Evolutionary conservation across 352 stramenopile genomes (phyloP).

Genomic region (Thalassiosira hispida): DNA sequence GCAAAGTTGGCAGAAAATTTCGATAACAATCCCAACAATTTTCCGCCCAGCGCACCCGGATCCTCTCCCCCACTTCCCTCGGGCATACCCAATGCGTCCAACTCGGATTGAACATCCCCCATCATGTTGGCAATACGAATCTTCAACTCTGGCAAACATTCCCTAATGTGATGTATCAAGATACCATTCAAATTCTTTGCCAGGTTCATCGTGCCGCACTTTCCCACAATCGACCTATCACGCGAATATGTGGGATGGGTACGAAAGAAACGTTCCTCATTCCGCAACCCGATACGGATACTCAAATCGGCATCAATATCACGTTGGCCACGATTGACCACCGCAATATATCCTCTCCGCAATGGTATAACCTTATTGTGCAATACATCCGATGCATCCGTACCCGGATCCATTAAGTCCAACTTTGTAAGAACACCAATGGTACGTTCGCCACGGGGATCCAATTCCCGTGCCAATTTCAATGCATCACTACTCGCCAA

Average conservation of each 20-base stretch:
- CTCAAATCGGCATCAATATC: conserved; percentile 96
- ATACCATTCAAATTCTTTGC: conserved; percentile 97
- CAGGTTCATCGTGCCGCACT: conserved; percentile 96
- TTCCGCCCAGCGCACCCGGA: conserved; percentile 89
- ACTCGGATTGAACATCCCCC: conserved; percentile 92
- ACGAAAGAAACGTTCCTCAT: conserved; percentile 97
- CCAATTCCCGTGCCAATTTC: conserved; percentile 92
- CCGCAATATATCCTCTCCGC: conserved; percentile 96
- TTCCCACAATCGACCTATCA: conserved; percentile 88
- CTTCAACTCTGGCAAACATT: conserved; percentile 98
- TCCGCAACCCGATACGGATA: conserved; percentile 92
- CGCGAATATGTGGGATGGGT: conserved; percentile 93
- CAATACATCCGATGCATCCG: conserved; percentile 96
- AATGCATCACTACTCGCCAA: conserved; percentile 98
- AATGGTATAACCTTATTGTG: conserved; percentile 96
- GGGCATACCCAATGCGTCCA: conserved; percentile 93
- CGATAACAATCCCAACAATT: conserved; percentile 93
- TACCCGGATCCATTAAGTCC: conserved; percentile 99
- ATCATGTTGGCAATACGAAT: conserved; percentile 96
- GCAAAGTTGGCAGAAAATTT: conserved; percentile 89
- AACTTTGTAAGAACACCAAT: conserved; percentile 99
- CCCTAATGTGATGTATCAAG: conserved; percentile 99
- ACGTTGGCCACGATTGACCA: conserved; percentile 98
- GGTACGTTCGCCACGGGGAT: conserved; percentile 92
- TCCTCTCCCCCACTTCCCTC: conserved; percentile 29